Evolutionary conservation across 192 early-diverging fungal species (phyloP), one percentile per base, ranked within the genome.

Genomic region (Lunasporangiospora selenospora): DNA sequence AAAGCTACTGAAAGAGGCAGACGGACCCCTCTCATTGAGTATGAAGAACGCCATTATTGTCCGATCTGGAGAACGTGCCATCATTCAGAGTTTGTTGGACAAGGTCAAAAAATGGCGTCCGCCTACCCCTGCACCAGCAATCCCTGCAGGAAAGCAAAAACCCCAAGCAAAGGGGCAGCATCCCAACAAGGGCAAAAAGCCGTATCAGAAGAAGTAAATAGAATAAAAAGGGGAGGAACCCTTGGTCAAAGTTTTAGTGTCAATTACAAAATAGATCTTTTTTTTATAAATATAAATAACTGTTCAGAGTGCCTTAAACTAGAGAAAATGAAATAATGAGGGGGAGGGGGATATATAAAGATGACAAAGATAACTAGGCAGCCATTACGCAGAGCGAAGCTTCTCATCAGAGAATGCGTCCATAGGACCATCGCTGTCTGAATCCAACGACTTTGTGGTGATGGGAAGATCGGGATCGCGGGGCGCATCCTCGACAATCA

Each of bases 121-220:
- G 1, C 60, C 67, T 32, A 38, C 52, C 0, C 59, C 61, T 1
- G 31, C 41, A 5, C 21, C 65, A 9, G 52, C 57, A 4, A 9
- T 27, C 30, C 30, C 54, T 6, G 12, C 18, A 11, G 59, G 59
- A 1, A 73, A 73, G 15, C 60, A 62, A 19, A 73, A 73, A 23
- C 60, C 30, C 2, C 44, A 58, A 19, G 40, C 60, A 2, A 73
- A 73, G 37, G 69, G 69, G 7, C 54, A 62, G 6, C 69, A 31
- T 48, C 60, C 54, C 15, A 73, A 46, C 69, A 73, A 73, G 61
- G 69, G 69, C 54, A 73, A 73, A 37, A 73, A 73, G 33, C 69
- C 69, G 2, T 73, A 73, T 31, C 69, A 73, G 34, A 73, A 63
- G 40, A 73, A 73, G 27, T 73, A 71, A 37, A 54, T 6, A 42